A percentile compares a stretch with the other conserved stretches of the same genome.
These are phyloP conservation scores for Candida germanica DNA, from an alignment of 805 yeast species.

Conservation along the genomic window DNA sequence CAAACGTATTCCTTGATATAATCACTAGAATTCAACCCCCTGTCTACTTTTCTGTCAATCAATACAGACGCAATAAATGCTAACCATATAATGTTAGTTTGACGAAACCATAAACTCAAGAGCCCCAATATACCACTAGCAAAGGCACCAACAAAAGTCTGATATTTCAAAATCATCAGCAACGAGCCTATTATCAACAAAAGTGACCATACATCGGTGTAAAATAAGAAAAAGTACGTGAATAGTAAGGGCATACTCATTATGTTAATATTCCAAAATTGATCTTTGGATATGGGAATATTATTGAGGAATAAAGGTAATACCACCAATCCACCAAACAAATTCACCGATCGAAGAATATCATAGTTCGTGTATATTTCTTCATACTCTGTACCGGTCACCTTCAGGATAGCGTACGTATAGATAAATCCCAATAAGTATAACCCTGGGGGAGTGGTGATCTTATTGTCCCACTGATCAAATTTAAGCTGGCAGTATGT, in stretches of 20 bases:
- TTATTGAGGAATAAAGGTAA: slow-evolving; percentile 46
- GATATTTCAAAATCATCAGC: slow-evolving; percentile 10
- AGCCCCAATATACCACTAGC: slow-evolving; percentile 56
- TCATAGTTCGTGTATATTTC: slow-evolving; percentile 16
- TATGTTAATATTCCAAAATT: slow-evolving; percentile 26
- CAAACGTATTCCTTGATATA: slow-evolving; percentile 21
- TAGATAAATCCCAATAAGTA: slow-evolving; percentile 50
- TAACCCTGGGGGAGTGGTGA: slow-evolving; percentile 96
- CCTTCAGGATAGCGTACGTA: slow-evolving; percentile 25
- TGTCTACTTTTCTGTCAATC: slow-evolving; percentile 42
- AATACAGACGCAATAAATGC: slow-evolving; percentile 55
- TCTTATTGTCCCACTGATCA: slow-evolving; percentile 77
- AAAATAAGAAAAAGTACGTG: slow-evolving; percentile 73
- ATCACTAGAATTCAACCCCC: slow-evolving; percentile 12
- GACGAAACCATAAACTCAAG: slow-evolving; percentile 72
- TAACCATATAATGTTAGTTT: slow-evolving; percentile 89
- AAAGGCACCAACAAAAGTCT: slow-evolving; percentile 13
- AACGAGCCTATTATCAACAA: slow-evolving; percentile 59
- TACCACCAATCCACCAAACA: slow-evolving; percentile 58
- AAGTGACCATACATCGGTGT: slow-evolving; percentile 93
- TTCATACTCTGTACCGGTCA: slow-evolving; percentile 1
- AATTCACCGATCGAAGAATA: slow-evolving; percentile 48
- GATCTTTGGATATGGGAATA: slow-evolving; percentile 10
- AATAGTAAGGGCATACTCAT: slow-evolving; percentile 65
- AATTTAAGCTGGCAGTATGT: slow-evolving; percentile 62